Percentiles rank a stretch among this genome's conserved stretches.
phyloP scores from a whole-genome alignment of 1,284 basidiomycete genomes.

The Wolfiporia cocos region DNA sequence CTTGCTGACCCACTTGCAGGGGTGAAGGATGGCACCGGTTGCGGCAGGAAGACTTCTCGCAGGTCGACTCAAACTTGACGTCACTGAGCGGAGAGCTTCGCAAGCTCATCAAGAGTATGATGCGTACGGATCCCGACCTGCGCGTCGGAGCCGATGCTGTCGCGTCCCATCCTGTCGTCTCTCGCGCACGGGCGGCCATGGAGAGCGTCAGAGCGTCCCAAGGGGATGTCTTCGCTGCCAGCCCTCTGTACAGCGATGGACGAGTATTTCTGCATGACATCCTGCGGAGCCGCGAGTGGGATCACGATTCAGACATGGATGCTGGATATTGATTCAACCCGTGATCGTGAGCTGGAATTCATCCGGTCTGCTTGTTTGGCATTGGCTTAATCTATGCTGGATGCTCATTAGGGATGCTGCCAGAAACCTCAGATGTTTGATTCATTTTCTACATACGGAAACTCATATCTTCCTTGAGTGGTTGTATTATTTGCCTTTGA shows the following conservation, averaged over 20 bases:
- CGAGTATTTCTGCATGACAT: slow-evolving; percentile 59
- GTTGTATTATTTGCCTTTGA: no score
- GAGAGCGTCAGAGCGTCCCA: slow-evolving; percentile 40
- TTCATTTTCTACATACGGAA: no score
- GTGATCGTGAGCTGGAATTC: not conserved
- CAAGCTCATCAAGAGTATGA: slow-evolving; percentile 71
- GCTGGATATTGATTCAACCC: slow-evolving; percentile 1
- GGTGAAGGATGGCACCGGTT: slow-evolving; percentile 93
- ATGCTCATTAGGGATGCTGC: no score
- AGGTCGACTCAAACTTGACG: slow-evolving; percentile 66
- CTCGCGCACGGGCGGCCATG: slow-evolving; percentile 63
- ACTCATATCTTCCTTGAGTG: no score
- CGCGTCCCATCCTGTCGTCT: slow-evolving; percentile 62
- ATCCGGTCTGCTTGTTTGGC: no score
- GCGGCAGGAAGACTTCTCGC: slow-evolving; percentile 87
- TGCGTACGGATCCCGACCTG: slow-evolving; percentile 63
- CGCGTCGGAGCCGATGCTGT: slow-evolving; percentile 61
- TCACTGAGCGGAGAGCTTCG: slow-evolving; percentile 57
- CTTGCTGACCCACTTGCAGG: slow-evolving; percentile 34
- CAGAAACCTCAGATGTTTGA: no score
- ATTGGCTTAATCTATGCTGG: no score
- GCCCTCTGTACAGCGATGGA: slow-evolving; percentile 56
- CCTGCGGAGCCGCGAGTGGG: slow-evolving; percentile 24
- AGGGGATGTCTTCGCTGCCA: slow-evolving; percentile 50
- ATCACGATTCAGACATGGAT: slow-evolving; percentile 3